These are phyloP conservation scores for Polyporus tsugae DNA, from an alignment of 1,284 basidiomycete genomes.

Conservation along the genomic window DNA sequence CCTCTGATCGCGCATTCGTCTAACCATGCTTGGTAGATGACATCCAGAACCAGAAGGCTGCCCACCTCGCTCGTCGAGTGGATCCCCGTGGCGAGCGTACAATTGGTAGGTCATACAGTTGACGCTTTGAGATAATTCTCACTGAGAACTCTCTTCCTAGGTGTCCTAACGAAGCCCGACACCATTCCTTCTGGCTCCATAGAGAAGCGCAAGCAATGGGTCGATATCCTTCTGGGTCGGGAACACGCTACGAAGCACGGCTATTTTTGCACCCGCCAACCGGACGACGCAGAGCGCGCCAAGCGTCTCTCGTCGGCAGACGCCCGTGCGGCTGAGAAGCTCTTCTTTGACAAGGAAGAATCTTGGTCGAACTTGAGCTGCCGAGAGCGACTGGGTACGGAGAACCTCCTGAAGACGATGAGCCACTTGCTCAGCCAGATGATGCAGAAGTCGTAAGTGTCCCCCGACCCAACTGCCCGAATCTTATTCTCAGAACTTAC, in stretches of 20 bases:
- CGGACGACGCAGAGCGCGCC: constrained; percentile 61
- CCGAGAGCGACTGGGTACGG: constrained; percentile 48
- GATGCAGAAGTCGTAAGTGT: constrained; percentile 14
- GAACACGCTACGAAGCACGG: constrained; percentile 57
- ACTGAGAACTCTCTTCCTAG: constrained; percentile 43
- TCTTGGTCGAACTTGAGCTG: constrained; percentile 3
- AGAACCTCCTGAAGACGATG: constrained; percentile 58
- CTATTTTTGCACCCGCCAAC: constrained; percentile 71
- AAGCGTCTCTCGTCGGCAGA: constrained; percentile 45
- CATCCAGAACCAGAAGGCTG: constrained; percentile 67
- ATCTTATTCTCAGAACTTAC: not conserved
- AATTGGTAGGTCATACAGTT: constrained; percentile 52
- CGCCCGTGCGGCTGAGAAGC: constrained; percentile 48
- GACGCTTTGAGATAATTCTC: not conserved
- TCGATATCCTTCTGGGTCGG: constrained; percentile 57
- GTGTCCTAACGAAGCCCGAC: constrained; percentile 73
- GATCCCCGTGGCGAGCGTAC: constrained; percentile 65
- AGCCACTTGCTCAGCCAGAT: constrained; percentile 56
- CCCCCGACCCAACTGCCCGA: not conserved
- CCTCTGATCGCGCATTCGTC: not conserved
- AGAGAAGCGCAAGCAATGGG: constrained; percentile 47
- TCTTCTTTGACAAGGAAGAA: constrained; percentile 47
- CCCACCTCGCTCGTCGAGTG: constrained; percentile 56
- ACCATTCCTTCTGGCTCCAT: constrained; percentile 47
- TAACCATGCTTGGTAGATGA: constrained; percentile 54